A percentile compares a stretch with the other conserved stretches of the same genome.
Conservation (phyloP, 768 basidiomycete genomes). For the Boletus vermiculosoides region DNA sequence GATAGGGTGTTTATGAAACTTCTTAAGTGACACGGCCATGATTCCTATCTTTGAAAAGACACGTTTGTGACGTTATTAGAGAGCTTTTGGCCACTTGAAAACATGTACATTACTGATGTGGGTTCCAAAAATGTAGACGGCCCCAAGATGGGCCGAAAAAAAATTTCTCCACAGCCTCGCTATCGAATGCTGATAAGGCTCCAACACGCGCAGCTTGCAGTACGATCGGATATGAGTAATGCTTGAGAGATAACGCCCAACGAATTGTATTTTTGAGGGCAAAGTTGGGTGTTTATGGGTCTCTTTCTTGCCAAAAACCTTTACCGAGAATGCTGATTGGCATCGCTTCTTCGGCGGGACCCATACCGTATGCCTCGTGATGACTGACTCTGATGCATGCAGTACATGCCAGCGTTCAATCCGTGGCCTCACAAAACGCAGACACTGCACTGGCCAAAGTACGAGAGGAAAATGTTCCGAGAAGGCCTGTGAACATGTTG, state of each 20-base stretch:
- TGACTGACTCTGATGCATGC: background rate
- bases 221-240: background rate
- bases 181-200: background rate
- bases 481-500: background rate
- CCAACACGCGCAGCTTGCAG: background rate
- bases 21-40: background rate
- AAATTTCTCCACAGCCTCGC: background rate
- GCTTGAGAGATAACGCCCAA: background rate
- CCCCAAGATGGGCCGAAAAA: background rate
- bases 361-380: background rate
- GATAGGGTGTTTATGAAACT: slow-evolving; percentile 1
- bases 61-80: background rate
- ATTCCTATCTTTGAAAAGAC: background rate
- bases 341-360: background rate
- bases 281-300: background rate
- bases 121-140: background rate
- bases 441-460: no score
- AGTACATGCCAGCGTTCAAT: background rate
- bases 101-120: background rate
- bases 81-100: background rate
- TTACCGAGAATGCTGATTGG: background rate
- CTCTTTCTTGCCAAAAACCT: background rate
- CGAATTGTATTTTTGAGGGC: background rate
- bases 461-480: background rate
- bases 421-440: background rate